Evolutionary conservation across 2,329 filamentous ascomycete species (phyloP).

Genomic region (Exophiala calicioides): DNA sequence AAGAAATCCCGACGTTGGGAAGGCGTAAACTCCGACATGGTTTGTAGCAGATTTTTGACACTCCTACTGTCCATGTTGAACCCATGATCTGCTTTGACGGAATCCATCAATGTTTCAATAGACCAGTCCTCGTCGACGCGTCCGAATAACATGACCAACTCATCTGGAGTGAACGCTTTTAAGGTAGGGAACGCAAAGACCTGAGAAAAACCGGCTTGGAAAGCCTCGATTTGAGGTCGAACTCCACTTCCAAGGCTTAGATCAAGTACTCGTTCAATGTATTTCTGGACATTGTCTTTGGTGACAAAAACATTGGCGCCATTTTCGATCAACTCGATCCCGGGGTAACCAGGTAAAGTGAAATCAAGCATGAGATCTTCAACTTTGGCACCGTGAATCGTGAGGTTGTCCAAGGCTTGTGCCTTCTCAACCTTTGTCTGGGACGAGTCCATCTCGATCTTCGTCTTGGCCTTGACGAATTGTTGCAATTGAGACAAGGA

Average conservation of each 20-base stretch:
- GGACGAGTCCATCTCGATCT: slow-evolving; percentile 70
- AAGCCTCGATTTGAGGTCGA: slow-evolving; percentile 84
- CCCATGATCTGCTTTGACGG: slow-evolving; percentile 96
- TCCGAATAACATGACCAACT: slow-evolving; percentile 92
- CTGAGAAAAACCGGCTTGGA: slow-evolving; percentile 86
- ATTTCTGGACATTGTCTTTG: slow-evolving; percentile 86
- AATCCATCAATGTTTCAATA: slow-evolving; percentile 95
- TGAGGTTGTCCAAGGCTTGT: slow-evolving; percentile 66
- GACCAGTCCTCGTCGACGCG: slow-evolving; percentile 95
- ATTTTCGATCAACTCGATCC: slow-evolving; percentile 76
- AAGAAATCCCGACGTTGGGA: slow-evolving; percentile 86
- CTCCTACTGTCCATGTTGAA: slow-evolving; percentile 98
- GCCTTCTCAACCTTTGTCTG: slow-evolving; percentile 71
- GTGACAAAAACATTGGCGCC: slow-evolving; percentile 76
- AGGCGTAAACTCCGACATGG: slow-evolving; percentile 82
- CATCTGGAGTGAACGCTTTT: slow-evolving; percentile 90
- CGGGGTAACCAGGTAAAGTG: slow-evolving; percentile 85
- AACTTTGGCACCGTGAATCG: slow-evolving; percentile 72
- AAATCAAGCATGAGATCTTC: slow-evolving; percentile 93
- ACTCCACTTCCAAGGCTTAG: slow-evolving; percentile 89
- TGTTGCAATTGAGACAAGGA: slow-evolving; percentile 86
- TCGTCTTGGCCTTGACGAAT: slow-evolving; percentile 79
- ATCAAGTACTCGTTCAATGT: slow-evolving; percentile 87
- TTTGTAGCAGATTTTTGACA: slow-evolving; percentile 87
- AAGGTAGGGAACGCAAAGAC: slow-evolving; percentile 95